phyloP scores from a whole-genome alignment of 345 rosid genomes.

The Sonneratia caseolaris region DNA sequence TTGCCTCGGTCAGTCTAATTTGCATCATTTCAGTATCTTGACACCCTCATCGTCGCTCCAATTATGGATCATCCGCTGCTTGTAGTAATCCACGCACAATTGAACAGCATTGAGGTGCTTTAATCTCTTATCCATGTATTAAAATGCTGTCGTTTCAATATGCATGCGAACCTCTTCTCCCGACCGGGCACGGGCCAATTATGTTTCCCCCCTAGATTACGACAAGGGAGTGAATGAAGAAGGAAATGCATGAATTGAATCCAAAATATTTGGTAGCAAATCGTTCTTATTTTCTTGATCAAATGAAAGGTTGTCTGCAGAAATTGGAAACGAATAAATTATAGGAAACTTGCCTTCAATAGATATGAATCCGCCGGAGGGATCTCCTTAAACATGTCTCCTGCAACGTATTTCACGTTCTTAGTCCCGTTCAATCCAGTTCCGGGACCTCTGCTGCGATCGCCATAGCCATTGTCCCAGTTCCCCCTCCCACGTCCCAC shows the following conservation, averaged over 20 bases:
- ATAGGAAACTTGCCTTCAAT: conserved; percentile 18
- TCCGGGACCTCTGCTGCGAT: conserved; percentile 16
- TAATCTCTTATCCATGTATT: too few species aligned
- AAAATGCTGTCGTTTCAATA: too few species aligned
- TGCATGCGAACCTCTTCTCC: too few species aligned
- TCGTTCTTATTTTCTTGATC: too few species aligned
- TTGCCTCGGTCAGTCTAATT: conserved; percentile 18
- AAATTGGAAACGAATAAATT: neutral
- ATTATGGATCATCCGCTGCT: conserved; percentile 31
- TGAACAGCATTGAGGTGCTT: too few species aligned
- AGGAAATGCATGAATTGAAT: too few species aligned
- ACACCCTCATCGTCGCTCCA: conserved; percentile 36
- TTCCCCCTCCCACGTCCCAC: conserved; percentile 13
- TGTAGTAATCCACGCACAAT: too few species aligned
- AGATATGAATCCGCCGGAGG: conserved; percentile 23
- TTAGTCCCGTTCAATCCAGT: conserved; percentile 7
- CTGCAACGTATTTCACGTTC: conserved; percentile 22
- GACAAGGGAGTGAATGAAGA: too few species aligned
- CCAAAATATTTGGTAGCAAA: too few species aligned
- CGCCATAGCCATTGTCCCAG: conserved; percentile 18
- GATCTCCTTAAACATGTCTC: conserved; percentile 25
- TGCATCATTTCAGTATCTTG: conserved; percentile 31
- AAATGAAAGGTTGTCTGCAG: too few species aligned
- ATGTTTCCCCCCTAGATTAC: too few species aligned
- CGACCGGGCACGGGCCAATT: too few species aligned